A percentile compares a stretch with the other conserved stretches of the same genome.
These are phyloP conservation scores for Saturnispora diversa DNA, from an alignment of 805 yeast genomes.

Conservation along the genomic window DNA sequence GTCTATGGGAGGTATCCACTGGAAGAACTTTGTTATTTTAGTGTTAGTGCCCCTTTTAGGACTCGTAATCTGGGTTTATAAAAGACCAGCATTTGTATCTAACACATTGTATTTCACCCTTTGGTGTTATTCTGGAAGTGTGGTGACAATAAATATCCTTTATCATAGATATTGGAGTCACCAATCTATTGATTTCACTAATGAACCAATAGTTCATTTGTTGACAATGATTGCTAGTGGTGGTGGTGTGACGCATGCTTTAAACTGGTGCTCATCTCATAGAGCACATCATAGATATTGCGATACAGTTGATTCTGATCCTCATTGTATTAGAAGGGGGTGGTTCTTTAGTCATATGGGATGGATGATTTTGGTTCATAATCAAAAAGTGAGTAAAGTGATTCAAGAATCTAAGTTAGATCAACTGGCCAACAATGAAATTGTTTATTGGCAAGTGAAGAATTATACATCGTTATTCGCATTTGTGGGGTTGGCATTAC, in stretches of 20 bases:
- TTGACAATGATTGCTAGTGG: conserved; percentile 61
- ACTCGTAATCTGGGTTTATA: conserved; percentile 3
- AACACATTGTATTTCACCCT: conserved; percentile 44
- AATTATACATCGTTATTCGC: conserved; percentile 52
- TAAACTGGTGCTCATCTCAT: conserved; percentile 78
- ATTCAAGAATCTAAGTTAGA: conserved; percentile 40
- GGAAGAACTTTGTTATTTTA: conserved; percentile 55
- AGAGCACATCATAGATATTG: conserved; percentile 86
- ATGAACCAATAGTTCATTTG: conserved; percentile 36
- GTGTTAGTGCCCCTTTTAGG: conserved; percentile 44
- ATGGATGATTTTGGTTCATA: conserved; percentile 70
- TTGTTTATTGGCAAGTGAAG: conserved; percentile 62
- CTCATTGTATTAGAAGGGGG: conserved; percentile 77
- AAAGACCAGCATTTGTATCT: conserved; percentile 13
- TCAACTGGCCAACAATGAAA: conserved; percentile 53
- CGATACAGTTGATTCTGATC: conserved; percentile 75
- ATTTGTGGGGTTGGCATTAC: conserved; percentile 45
- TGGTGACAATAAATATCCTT: conserved; percentile 72
- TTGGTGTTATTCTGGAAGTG: conserved; percentile 49
- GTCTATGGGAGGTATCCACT: conserved; percentile 38
- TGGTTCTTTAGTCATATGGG: conserved; percentile 80
- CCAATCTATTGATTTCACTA: conserved; percentile 41
- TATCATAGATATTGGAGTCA: conserved; percentile 77
- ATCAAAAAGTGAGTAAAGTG: conserved; percentile 41
- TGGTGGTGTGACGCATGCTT: conserved; percentile 66